Base-by-base conservation (phyloP, 2,329 filamentous ascomycete genomes). In the Sarocladiaceae sp. region DNA sequence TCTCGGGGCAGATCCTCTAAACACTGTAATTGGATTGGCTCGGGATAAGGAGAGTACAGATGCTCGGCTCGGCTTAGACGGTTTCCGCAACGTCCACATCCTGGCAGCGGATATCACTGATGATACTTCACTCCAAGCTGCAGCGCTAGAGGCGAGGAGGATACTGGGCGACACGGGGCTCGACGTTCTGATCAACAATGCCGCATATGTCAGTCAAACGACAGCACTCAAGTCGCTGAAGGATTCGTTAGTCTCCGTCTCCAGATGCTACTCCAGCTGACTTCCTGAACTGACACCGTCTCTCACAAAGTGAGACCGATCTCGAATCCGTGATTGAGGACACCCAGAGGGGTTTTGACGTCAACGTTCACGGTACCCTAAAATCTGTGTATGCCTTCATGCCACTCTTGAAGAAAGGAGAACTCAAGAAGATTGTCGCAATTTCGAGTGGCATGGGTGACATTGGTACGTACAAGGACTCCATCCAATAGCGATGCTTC, bases 121-220 rank as follows among this genome's bases (percentile, higher is more conserved):
- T 15, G 15, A 35, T 9, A 7, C 12, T 19, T 15, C 33, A 9
- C 16, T 35, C 5, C 19, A 6, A 5, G 4, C 12, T 10, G 33
- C 33, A 6, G 33, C 33, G 15, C 4, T 19, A 18, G 6, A 12
- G 6, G 18, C 15, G 15, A 35, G 18, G 15, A 13, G 21, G 4
- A 19, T 35, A 5, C 12, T 35, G 6, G 33, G 15, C 11, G 18
- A 35, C 5, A 20, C 19, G 9, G 55, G 33, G 2, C 53, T 71
- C 3, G 69, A 72, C 40, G 57, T 72, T 18, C 45, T 72, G 1
- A 51, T 72, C 41, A 66, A 64, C 47, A 73, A 70, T 51, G 67
- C 68, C 0, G 70, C 65, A 3, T 35, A 35, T 13, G 13, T 35
- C 16, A 35, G 33, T 20, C 15, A 35, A 4, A 10, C 15, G 10